Conservation (phyloP, 176 grass and related monocot genomes). For the Tillandsia fasciculata region DNA sequence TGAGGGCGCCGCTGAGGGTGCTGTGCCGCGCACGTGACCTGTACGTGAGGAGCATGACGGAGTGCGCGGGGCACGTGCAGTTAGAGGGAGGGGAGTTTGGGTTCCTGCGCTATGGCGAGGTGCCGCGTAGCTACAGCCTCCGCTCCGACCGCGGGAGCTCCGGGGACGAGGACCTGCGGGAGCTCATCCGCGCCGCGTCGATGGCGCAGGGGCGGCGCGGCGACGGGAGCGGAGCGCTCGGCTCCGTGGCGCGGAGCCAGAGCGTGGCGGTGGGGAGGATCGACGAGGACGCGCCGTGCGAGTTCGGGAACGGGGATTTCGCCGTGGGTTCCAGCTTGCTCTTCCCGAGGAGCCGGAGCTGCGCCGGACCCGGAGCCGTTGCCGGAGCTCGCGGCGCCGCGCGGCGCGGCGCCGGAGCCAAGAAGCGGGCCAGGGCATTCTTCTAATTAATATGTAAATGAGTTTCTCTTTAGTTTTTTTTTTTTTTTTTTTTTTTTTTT, state of each 20-base stretch:
- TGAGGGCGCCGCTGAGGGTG: slow-evolving; percentile 26
- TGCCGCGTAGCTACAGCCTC: neutral
- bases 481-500: neutral
- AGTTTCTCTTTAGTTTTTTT: neutral
- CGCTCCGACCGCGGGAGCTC: slow-evolving; percentile 1
- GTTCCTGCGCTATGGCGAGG: slow-evolving; percentile 19
- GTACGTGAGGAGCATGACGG: slow-evolving; percentile 46
- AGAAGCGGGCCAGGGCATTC: slow-evolving; percentile 3
- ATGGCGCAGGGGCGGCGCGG: slow-evolving; percentile 17
- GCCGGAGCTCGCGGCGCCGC: slow-evolving; percentile 26
- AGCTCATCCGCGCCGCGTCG: slow-evolving; percentile 59
- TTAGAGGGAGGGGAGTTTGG: slow-evolving; percentile 21
- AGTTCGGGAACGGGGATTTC: slow-evolving; percentile 32
- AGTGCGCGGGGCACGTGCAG: slow-evolving; percentile 36
- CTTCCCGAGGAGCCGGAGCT: slow-evolving; percentile 42
- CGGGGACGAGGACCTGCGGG: slow-evolving; percentile 44
- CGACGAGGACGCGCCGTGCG: slow-evolving; percentile 56
- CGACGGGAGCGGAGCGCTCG: neutral
- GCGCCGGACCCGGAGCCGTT: neutral
- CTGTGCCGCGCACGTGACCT: slow-evolving; percentile 48
- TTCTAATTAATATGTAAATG: neutral
- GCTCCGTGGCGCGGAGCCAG: slow-evolving; percentile 20
- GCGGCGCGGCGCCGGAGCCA: neutral
- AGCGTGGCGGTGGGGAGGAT: slow-evolving; percentile 60
- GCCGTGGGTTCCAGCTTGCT: slow-evolving; percentile 8